These are phyloP conservation scores for Eurotiales sp. DNA, from an alignment of 2,329 filamentous ascomycete genomes.

Conservation along the genomic window DNA sequence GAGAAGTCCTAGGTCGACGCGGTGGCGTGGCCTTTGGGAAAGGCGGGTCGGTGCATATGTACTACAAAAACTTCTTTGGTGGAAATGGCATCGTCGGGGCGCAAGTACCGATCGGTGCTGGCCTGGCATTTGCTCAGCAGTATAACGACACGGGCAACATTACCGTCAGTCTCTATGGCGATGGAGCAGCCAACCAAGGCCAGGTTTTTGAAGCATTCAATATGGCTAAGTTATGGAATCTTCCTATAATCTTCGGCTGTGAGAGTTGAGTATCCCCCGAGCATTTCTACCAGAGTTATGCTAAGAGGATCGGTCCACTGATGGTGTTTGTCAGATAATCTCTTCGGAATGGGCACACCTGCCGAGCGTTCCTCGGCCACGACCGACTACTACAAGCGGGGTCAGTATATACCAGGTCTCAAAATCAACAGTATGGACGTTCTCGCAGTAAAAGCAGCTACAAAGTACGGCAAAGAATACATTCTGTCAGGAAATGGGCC, in stretches of 20 bases:
- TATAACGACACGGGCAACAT: slow-evolving; percentile 78
- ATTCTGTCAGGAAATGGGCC: no score
- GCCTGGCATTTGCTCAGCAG: slow-evolving; percentile 88
- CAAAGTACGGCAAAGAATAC: slow-evolving; percentile 74
- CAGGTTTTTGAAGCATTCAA: slow-evolving; percentile 98
- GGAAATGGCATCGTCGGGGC: slow-evolving; percentile 96
- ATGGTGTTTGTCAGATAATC: slow-evolving; percentile 80
- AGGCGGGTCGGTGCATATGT: slow-evolving; percentile 99
- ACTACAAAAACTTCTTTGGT: slow-evolving; percentile 88
- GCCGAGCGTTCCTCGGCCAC: slow-evolving; percentile 82
- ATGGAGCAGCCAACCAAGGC: slow-evolving; percentile 93
- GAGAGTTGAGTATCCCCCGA: slow-evolving; percentile 62
- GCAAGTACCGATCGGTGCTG: slow-evolving; percentile 89
- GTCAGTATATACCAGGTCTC: slow-evolving; percentile 93
- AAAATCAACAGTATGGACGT: slow-evolving; percentile 99
- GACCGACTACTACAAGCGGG: slow-evolving; percentile 98
- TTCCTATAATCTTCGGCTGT: slow-evolving; percentile 87
- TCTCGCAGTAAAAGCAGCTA: slow-evolving; percentile 86
- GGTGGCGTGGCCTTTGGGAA: slow-evolving; percentile 94
- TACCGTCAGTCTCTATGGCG: slow-evolving; percentile 82
- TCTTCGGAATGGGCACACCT: slow-evolving; percentile 96
- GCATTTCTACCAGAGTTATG: no score
- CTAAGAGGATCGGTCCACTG: neutral
- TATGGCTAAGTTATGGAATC: slow-evolving; percentile 96
- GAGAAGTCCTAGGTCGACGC: slow-evolving; percentile 82